Conservation (phyloP, 2,329 filamentous ascomycete genomes). For the Tolypocladium album region DNA sequence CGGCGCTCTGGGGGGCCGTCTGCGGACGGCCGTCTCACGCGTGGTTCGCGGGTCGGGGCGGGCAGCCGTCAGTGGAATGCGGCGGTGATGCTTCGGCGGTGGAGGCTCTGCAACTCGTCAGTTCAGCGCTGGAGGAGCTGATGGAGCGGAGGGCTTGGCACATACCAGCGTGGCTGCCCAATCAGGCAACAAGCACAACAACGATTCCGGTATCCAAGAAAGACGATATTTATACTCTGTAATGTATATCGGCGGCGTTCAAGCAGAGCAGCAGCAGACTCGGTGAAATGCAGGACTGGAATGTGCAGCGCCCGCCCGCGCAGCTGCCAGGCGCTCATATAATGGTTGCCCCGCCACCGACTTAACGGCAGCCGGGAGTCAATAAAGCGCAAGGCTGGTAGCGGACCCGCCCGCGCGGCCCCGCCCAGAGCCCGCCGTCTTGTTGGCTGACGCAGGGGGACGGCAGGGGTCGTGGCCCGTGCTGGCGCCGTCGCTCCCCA, state of each 20-base stretch:
- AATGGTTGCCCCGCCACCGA: constrained; percentile 38
- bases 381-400: constrained; percentile 23
- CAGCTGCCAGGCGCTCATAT: constrained; percentile 16
- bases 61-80: not conserved
- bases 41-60: not conserved
- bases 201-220: not conserved
- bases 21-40: not conserved
- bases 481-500: not conserved
- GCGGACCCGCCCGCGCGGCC: not conserved
- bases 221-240: not conserved
- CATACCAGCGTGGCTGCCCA: not conserved
- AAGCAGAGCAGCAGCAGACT: not conserved
- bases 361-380: constrained; percentile 14
- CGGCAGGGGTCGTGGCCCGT: not conserved
- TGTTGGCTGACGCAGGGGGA: not conserved
- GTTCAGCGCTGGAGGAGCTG: not conserved
- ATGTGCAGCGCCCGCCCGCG: constrained; percentile 1
- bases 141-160: not conserved
- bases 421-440: not conserved
- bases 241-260: not conserved
- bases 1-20: constrained; percentile 14
- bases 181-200: not conserved
- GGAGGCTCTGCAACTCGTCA: not conserved
- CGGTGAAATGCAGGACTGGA: constrained; percentile 2
- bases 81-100: not conserved